phyloP scores from a whole-genome alignment of 768 basidiomycete genomes.

The Nevesoporus exiguus region DNA sequence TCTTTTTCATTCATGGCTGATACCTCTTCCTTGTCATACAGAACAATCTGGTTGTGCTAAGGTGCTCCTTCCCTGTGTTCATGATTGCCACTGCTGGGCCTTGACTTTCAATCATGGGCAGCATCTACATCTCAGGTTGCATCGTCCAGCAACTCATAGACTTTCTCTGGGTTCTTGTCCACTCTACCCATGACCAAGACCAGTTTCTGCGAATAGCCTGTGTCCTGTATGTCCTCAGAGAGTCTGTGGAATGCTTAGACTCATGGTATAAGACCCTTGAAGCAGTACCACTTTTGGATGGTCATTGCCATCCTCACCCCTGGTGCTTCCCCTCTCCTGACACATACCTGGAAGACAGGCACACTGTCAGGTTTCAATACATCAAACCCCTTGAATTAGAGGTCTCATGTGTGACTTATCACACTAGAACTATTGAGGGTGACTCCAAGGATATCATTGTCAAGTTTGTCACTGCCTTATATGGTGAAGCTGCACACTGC shows the following conservation, averaged over 20 bases:
- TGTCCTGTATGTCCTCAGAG: constrained; percentile 16
- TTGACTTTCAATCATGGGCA: background rate
- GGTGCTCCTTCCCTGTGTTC: background rate
- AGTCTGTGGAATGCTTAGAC: background rate
- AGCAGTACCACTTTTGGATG: no score
- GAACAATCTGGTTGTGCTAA: constrained; percentile 2
- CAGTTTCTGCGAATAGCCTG: background rate
- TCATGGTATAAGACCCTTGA: background rate
- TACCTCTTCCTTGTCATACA: background rate
- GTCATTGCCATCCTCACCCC: background rate
- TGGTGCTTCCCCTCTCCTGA: no score
- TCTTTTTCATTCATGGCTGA: background rate
- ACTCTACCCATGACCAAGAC: background rate
- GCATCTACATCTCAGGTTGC: background rate
- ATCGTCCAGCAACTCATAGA: background rate
- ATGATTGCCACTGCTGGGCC: background rate
- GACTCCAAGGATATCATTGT: background rate
- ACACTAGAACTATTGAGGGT: no score
- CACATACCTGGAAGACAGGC: no score
- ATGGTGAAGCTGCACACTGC: no score
- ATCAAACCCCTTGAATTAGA: constrained; percentile 14
- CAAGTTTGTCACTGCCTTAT: no score
- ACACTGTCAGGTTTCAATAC: constrained; percentile 18
- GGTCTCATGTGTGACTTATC: no score
- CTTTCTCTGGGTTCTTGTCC: background rate